Evolutionary conservation across 139 green algal genomes (phyloP), one percentile per base, ranked within the genome.

Genomic region (Edaphochlamys debaryana): DNA sequence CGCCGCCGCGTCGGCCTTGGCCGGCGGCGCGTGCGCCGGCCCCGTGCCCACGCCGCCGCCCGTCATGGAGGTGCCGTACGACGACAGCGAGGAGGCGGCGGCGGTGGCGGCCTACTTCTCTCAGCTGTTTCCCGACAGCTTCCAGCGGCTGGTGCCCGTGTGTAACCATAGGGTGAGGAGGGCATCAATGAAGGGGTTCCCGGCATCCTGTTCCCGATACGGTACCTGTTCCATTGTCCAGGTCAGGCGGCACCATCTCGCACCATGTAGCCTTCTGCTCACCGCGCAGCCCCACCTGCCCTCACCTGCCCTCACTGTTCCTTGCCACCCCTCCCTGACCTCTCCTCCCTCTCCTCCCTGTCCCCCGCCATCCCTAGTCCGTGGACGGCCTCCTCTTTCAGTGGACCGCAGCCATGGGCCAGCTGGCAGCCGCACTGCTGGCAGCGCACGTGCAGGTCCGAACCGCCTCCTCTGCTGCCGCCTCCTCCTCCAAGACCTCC

Each of bases 331-430:
- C n/a, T n/a, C n/a, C n/a, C n/a, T n/a, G n/a, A n/a, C n/a, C n/a
- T n/a, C n/a, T n/a, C n/a, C n/a, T n/a, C n/a, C n/a, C n/a, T n/a
- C n/a, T n/a, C n/a, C n/a, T n/a, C n/a, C n/a, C n/a, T n/a, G n/a
- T n/a, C n/a, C n/a, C n/a, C n/a, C n/a, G n/a, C n/a, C n/a, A n/a
- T n/a, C n/a, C n/a, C n/a, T 62, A 82, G 75, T 41, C 41, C 5
- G 75, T 82, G 13, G 75, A 82, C 34, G 75, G 73, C 41, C 41
- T 82, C 41, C 75, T 82, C 41, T 82, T 71, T n/a, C 75, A 73
- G 56, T 82, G 75, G 75, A 50, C 41, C 41, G 17, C n/a, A 38
- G 75, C 75, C 42, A 72, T 82, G 75, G 41, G 41, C 40, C 66
- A 72, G 37, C 75, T 82, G 41, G 30, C 40, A 23, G 62, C 75